These are phyloP conservation scores for Pouteria campechiana DNA, from an alignment of 179 eudicot species.

Conservation along the genomic window DNA sequence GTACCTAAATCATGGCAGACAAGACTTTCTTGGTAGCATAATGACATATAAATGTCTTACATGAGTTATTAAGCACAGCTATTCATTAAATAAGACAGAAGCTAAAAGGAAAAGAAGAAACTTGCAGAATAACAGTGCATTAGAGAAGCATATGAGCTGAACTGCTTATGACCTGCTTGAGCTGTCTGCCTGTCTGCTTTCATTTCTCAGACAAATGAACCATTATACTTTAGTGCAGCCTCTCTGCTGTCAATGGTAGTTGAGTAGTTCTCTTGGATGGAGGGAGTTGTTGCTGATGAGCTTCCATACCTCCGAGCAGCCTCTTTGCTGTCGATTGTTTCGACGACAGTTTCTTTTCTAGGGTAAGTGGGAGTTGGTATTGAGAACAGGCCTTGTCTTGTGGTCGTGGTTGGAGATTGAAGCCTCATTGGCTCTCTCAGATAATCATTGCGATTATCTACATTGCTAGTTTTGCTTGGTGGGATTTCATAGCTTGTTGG, in stretches of 20 bases:
- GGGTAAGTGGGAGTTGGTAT: background rate
- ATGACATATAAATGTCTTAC: no score
- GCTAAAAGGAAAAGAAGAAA: no score
- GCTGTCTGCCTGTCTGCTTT: no score
- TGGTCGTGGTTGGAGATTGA: background rate
- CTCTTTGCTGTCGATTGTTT: background rate
- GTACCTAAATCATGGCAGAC: no score
- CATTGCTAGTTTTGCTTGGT: background rate
- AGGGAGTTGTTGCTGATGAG: background rate
- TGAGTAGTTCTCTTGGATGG: background rate
- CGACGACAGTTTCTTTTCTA: background rate
- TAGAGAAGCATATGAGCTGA: no score
- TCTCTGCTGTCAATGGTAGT: background rate
- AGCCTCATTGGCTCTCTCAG: background rate
- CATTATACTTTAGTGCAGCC: background rate
- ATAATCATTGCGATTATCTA: background rate
- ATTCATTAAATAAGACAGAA: no score
- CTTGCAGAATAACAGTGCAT: no score
- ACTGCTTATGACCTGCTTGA: no score
- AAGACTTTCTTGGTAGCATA: no score
- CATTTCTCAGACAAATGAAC: background rate
- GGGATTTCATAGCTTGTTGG: background rate
- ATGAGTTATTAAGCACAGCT: no score
- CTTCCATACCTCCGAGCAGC: slow-evolving; percentile 5
- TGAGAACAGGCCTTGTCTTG: background rate